Percentiles rank a stretch among this genome's conserved stretches.
Evolutionary conservation across 2,329 filamentous ascomycete genomes (phyloP).

Genomic region (Neodidymelliopsis sp.): DNA sequence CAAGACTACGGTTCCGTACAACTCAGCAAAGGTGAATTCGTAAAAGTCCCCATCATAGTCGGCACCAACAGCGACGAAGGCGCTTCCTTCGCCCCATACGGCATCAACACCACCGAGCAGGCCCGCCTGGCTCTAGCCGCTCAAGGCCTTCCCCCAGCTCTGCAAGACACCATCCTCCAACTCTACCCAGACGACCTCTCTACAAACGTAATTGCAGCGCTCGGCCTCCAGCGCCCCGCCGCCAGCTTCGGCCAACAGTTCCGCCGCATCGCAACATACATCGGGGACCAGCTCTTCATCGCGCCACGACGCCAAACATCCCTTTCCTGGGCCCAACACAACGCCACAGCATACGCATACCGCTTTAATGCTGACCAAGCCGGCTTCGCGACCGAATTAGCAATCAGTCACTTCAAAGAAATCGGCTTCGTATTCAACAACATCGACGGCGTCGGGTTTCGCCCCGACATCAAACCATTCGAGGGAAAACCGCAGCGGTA

Average conservation of each 20-base stretch:
- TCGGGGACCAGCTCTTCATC: slow-evolving; percentile 62
- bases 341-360: slow-evolving; percentile 63
- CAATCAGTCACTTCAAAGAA: slow-evolving; percentile 60
- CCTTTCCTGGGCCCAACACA: slow-evolving; percentile 55
- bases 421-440: slow-evolving; percentile 54
- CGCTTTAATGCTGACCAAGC: slow-evolving; percentile 62
- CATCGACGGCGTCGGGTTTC: slow-evolving; percentile 49
- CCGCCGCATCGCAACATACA: slow-evolving; percentile 57
- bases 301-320: slow-evolving; percentile 60
- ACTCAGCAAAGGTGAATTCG: slow-evolving; percentile 64
- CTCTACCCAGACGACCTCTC: slow-evolving; percentile 27
- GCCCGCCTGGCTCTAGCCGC: slow-evolving; percentile 47
- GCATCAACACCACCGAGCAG: slow-evolving; percentile 63
- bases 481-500: slow-evolving; percentile 39
- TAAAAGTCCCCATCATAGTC: slow-evolving; percentile 66
- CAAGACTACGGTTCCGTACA: slow-evolving; percentile 59
- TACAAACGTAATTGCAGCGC: slow-evolving; percentile 21
- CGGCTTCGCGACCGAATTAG: slow-evolving; percentile 47
- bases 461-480: slow-evolving; percentile 35
- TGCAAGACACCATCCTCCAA: slow-evolving; percentile 15
- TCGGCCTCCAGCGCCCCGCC: slow-evolving; percentile 20
- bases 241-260: slow-evolving; percentile 50
- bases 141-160: background rate
- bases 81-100: slow-evolving; percentile 59
- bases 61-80: slow-evolving; percentile 72